Base-by-base conservation (phyloP, 352 stramenopile genomes). In the Peronospora farinosa region DNA sequence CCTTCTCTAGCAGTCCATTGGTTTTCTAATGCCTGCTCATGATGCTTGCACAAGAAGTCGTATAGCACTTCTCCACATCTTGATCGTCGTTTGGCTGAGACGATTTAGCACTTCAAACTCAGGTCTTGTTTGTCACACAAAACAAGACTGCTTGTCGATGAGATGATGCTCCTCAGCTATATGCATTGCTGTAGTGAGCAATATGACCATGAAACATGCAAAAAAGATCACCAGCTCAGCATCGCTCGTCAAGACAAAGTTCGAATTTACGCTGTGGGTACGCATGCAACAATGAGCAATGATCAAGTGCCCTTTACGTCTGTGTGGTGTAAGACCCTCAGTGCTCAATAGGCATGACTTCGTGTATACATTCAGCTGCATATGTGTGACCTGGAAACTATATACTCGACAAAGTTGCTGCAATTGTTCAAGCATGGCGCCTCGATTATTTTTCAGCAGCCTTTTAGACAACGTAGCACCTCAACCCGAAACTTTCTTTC, bases 381-480 rank as follows among this genome's bases (percentile, higher is more conserved):
- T 12, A n/a, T 17, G 27, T 6, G 36, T 36, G 2, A 10, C 9
- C 23, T 23, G 23, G 21, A 32, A n/a, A 9, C 36, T 4, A 67
- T 50, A 31, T 63, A 86, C 74, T 67, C 54, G 11, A 84, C 23
- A 58, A n/a, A 84, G 67, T 12, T 60, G 40, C 25, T 84, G 68
- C 6, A 86, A 58, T 27, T 67, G 52, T 2, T 79, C 59, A 3
- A 86, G 60, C 37, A 74, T 84, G 11, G 54, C 45, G 7, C 42
- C 47, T 47, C 73, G 66, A 19, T 40, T 71, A n/a, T 57, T 5
- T 64, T 53, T 73, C 78, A 88, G 67, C 73, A 86, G 23, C 80
- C 64, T 17, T 81, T 17, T 81, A 69, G 51, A 86, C 23, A 86
- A 67, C 55, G n/a, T n/a, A n/a, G 75, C 72, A 72, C 84, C 81